Evolutionary conservation across 257 asterid genomes (phyloP), one percentile per base, ranked within the genome.

Genomic region (Salvia miltiorrhiza): DNA sequence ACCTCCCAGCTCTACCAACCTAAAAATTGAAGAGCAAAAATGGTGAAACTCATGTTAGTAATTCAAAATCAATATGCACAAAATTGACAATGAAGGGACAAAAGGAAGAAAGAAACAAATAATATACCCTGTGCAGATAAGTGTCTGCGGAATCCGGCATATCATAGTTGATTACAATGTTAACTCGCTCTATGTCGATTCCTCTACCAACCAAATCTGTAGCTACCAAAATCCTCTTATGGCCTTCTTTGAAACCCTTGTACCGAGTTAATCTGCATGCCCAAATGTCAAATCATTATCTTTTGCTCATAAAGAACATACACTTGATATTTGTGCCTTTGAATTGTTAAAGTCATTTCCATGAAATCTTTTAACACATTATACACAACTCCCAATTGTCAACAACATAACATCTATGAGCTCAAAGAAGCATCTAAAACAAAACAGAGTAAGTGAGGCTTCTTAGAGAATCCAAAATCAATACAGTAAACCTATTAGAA

Each of bases 121-220:
- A 62, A 48, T 11, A 21, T 71, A 92, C 96, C 96, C 97, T 85
- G 79, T 92, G 98, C 68, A 92, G 85, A 65, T 92, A 89, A 37
- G 96, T 92, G 79, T 87, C 97, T 0, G 97, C 96, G 41, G 97
- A 92, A 70, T 92, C 96, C 2, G 97, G 97, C 97, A 92, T 91
- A 79, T 91, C 97, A 76, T 91, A 91, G 81, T 91, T 92, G 17
- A 92, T 86, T 59, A 92, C 97, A 63, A 92, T 92, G 88, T 92
- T 92, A 12, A 92, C 97, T 41, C 97, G 82, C 75, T 92, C 97
- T 43, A 92, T 92, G 74, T 92, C 97, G 39, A 89, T 92, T 64
- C 97, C 97, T 79, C 97, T 76, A 20, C 97, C 97, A 33, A 92
- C 97, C 83, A 92, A 83, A 82, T 92, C 96, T 9, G 97, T 92